Percentiles rank a stretch among this genome's conserved stretches.
Evolutionary conservation across 495 filamentous ascomycete species (phyloP).

Genomic region (Sordaria brevicollis): DNA sequence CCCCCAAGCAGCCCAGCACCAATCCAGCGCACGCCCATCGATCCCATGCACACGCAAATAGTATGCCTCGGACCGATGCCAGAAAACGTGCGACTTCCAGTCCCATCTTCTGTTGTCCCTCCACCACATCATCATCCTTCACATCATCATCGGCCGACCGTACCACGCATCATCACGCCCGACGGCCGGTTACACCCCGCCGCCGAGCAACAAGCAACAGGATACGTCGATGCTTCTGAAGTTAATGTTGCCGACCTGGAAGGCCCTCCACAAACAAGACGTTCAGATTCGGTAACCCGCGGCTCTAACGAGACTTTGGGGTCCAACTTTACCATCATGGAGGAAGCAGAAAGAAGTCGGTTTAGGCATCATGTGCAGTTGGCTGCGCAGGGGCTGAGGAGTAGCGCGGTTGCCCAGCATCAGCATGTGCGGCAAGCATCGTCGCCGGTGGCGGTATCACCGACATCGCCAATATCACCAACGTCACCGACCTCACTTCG

Average conservation of each 20-base stretch:
- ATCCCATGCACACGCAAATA: constrained; percentile 29
- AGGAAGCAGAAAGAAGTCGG: constrained; percentile 28
- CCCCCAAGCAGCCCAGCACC: constrained; percentile 20
- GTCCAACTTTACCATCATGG: constrained; percentile 41
- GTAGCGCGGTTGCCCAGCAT: not conserved
- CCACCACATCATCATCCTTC: constrained; percentile 15
- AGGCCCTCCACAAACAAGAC: constrained; percentile 8
- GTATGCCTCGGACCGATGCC: constrained; percentile 43
- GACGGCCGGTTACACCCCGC: constrained; percentile 9
- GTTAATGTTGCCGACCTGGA: not conserved
- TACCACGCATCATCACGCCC: constrained; percentile 27
- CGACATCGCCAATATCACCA: not conserved
- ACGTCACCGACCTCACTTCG: not conserved
- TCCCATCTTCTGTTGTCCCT: too few species aligned
- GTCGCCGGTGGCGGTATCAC: not conserved
- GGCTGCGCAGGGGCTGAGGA: constrained; percentile 1
- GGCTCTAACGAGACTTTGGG: constrained; percentile 37
- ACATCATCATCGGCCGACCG: constrained; percentile 15
- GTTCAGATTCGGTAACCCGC: constrained; percentile 8
- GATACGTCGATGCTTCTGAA: not conserved
- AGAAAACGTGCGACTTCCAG: constrained; percentile 32
- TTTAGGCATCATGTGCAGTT: constrained; percentile 9
- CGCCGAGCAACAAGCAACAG: not conserved
- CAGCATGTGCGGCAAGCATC: not conserved
- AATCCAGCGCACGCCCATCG: constrained; percentile 37